Evolutionary conservation across 192 early-diverging fungal species (phyloP).

Genomic region (Linnemannia elongata): DNA sequence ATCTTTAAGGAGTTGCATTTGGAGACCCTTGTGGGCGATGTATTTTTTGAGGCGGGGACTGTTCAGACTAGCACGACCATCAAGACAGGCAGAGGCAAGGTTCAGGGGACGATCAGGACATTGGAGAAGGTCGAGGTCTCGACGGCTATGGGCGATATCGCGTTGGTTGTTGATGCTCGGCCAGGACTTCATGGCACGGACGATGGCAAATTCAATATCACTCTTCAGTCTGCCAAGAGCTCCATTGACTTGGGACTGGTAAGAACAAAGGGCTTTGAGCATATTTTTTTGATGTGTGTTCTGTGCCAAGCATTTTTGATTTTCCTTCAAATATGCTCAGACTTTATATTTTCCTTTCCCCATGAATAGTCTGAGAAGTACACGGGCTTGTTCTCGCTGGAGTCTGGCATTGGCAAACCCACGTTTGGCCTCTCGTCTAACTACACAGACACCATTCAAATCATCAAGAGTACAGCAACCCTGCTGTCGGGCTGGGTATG

Average conservation of each 20-base stretch:
- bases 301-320: not conserved
- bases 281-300: too few relatives aligned
- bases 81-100: not conserved
- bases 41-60: not conserved
- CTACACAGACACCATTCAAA: not conserved
- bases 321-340: not conserved
- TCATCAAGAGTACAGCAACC: not conserved
- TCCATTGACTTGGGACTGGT: constrained; percentile 11
- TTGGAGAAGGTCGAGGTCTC: not conserved
- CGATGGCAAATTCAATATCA: not conserved
- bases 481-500: not conserved
- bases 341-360: not conserved
- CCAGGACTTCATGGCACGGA: not conserved
- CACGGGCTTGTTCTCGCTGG: not conserved
- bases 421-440: not conserved
- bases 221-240: not conserved
- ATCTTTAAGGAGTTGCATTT: not conserved
- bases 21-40: not conserved
- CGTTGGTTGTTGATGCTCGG: not conserved
- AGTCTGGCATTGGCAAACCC: not conserved
- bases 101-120: not conserved
- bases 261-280: not conserved
- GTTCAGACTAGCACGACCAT: not conserved
- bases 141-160: not conserved
- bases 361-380: not conserved